Conservation (phyloP, 73 alveolate species). For the Paramecium sexaurelia region DNA sequence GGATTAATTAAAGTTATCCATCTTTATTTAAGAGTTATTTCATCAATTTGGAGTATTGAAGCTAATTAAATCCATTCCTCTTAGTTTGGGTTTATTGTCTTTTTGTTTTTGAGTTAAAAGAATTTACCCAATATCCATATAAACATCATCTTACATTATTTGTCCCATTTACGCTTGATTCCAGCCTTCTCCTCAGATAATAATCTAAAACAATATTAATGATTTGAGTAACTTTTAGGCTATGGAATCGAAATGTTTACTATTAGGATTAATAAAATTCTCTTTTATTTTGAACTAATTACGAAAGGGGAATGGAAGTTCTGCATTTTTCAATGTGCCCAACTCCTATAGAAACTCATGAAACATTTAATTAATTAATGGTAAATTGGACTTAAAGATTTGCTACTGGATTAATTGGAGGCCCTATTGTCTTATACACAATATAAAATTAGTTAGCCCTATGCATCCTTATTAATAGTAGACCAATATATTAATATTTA, state of each 20-base stretch:
- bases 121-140: conserved; percentile 46
- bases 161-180: conserved; percentile 49
- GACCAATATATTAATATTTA: background rate
- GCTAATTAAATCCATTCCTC: conserved; percentile 45
- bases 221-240: background rate
- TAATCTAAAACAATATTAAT: background rate
- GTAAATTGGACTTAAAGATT: conserved; percentile 60
- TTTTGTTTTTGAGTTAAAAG: conserved; percentile 43
- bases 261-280: conserved; percentile 54
- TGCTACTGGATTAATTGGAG: conserved; percentile 33
- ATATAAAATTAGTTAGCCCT: background rate
- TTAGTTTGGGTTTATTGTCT: conserved; percentile 22
- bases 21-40: conserved; percentile 31
- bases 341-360: conserved; percentile 21
- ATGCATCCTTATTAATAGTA: background rate
- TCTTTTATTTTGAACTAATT: conserved; percentile 37
- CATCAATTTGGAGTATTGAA: background rate
- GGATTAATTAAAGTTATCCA: conserved; percentile 55
- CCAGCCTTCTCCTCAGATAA: conserved; percentile 38
- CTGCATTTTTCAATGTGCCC: conserved; percentile 27
- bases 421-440: background rate
- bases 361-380: conserved; percentile 15
- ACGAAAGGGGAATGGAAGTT: conserved; percentile 4
- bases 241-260: conserved; percentile 37
- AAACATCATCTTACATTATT: conserved; percentile 45